Conservation (phyloP, 2,329 filamentous ascomycete genomes). For the Fonsecaea pedrosoi region DNA sequence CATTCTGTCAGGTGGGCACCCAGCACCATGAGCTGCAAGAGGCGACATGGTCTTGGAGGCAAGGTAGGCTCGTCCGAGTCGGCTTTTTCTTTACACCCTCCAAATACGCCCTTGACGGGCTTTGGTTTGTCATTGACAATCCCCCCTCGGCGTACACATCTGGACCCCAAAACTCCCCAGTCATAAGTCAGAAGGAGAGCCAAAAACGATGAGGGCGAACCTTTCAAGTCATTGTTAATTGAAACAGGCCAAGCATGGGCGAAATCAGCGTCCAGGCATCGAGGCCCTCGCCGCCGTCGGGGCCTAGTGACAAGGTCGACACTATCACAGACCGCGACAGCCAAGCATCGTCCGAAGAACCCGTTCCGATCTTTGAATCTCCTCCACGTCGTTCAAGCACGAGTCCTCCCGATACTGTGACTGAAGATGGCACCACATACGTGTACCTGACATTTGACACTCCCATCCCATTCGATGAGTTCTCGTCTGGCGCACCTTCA, state of each 20-base stretch:
- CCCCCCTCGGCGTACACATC: background rate
- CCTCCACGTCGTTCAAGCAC: conserved; percentile 1
- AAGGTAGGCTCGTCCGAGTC: background rate
- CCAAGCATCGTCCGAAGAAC: conserved; percentile 26
- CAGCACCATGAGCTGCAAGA: conserved; percentile 8
- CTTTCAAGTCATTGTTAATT: background rate
- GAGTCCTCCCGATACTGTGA: conserved; percentile 8
- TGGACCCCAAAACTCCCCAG: background rate
- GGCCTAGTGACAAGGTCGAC: conserved; percentile 21
- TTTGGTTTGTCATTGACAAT: conserved; percentile 16
- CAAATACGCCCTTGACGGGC: conserved; percentile 2
- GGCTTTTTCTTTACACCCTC: conserved; percentile 8
- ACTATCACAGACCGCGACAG: conserved; percentile 10
- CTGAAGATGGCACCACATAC: conserved; percentile 53
- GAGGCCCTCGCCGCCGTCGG: conserved; percentile 21
- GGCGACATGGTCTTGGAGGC: conserved; percentile 7
- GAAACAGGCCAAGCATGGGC: conserved; percentile 12
- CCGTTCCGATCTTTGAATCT: conserved; percentile 24
- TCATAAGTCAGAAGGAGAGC: conserved; percentile 6
- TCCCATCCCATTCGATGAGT: conserved; percentile 56
- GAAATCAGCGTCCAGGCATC: conserved; percentile 12
- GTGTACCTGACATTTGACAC: conserved; percentile 70
- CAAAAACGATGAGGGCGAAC: conserved; percentile 6
- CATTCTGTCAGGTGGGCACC: background rate
- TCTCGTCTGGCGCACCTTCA: conserved; percentile 41